phyloP scores from a whole-genome alignment of 148 eudicot species.

The Talinum fruticosum region DNA sequence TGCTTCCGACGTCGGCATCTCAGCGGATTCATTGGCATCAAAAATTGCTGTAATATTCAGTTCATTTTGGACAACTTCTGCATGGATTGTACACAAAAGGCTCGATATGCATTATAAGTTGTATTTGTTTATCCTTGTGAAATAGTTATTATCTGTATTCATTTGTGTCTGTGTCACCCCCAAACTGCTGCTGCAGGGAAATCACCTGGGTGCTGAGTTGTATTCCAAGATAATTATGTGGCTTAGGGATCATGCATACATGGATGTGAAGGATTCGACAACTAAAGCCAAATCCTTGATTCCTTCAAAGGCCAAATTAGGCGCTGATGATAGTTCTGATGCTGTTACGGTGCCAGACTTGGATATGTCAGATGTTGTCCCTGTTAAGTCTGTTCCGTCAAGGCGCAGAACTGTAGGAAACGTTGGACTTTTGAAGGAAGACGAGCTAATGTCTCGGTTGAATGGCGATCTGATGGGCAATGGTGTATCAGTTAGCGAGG shows the following conservation, averaged over 20 bases:
- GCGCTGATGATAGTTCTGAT: constrained; percentile 41
- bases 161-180: constrained; percentile 6
- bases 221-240: constrained; percentile 55
- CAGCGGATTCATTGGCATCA: constrained; percentile 57
- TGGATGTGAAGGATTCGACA: constrained; percentile 49
- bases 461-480: constrained; percentile 36
- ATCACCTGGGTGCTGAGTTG: constrained; percentile 53
- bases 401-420: constrained; percentile 69
- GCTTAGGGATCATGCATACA: constrained; percentile 58
- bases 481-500: constrained; percentile 26
- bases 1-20: constrained; percentile 61
- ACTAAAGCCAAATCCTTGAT: constrained; percentile 42
- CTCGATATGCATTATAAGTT: constrained; percentile 7
- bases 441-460: constrained; percentile 29
- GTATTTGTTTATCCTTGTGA: background rate
- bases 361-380: constrained; percentile 49
- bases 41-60: constrained; percentile 52
- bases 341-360: constrained; percentile 37
- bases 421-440: constrained; percentile 49
- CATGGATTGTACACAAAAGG: constrained; percentile 17
- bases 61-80: constrained; percentile 17
- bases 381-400: constrained; percentile 76
- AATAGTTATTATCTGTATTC: background rate
- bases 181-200: constrained; percentile 41
- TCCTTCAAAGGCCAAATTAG: constrained; percentile 41